A percentile compares a stretch with the other conserved stretches of the same genome.
Conservation (phyloP, 108 stramenopile species). For the Discostella stelligeroides region DNA sequence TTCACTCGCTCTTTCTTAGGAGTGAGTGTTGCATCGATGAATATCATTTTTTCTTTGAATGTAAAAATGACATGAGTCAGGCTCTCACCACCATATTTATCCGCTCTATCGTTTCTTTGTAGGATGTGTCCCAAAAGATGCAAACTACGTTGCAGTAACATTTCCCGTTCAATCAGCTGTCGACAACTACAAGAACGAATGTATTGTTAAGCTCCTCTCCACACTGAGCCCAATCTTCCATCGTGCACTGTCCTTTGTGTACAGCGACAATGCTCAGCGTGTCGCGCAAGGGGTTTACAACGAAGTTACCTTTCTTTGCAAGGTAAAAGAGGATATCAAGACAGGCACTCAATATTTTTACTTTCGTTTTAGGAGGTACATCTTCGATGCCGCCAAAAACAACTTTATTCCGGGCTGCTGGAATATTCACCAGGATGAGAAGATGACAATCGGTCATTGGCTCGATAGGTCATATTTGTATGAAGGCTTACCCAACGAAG, state of each 20-base stretch:
- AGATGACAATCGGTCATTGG: conserved; percentile 32
- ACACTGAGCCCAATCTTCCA: conserved; percentile 7
- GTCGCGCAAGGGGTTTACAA: conserved; percentile 4
- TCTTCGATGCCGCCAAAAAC: conserved; percentile 19
- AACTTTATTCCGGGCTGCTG: conserved; percentile 43
- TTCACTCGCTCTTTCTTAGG: conserved; percentile 51
- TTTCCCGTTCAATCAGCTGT: conserved; percentile 28
- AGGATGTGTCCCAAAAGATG: conserved; percentile 48
- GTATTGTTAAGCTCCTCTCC: conserved; percentile 11
- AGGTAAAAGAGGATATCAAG: conserved; percentile 28
- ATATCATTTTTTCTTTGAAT: neutral
- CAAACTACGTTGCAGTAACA: conserved; percentile 57
- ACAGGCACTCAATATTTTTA: conserved; percentile 50
- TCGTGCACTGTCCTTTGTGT: conserved; percentile 30
- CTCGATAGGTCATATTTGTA: conserved; percentile 20
- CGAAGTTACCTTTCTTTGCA: conserved; percentile 35
- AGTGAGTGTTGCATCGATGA: neutral
- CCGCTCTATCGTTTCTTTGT: neutral
- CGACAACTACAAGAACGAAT: conserved; percentile 17
- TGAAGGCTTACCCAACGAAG: conserved; percentile 45
- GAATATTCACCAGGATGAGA: conserved; percentile 24
- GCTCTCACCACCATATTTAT: no score
- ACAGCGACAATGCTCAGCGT: conserved; percentile 24
- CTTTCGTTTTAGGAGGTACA: conserved; percentile 55
- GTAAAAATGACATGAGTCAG: no score